Percentiles rank a stretch among this genome's conserved stretches.
phyloP scores from a whole-genome alignment of 768 basidiomycete genomes.

The Galerina marginata region DNA sequence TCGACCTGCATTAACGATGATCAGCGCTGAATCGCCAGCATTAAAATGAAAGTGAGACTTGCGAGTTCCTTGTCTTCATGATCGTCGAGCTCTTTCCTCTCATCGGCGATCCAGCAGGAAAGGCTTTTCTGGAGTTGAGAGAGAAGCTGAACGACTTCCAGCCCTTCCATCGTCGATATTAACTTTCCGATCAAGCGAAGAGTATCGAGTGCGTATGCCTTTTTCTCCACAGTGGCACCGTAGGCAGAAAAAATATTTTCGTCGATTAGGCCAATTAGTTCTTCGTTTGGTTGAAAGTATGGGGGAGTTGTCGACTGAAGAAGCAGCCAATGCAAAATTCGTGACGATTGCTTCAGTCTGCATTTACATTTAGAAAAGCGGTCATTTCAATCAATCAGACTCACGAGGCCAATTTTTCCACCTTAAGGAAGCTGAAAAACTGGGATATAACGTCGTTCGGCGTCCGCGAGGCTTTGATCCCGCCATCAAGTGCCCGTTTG shows the following conservation, averaged over 20 bases:
- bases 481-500: slow-evolving; percentile 32
- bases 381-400: background rate
- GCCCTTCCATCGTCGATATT: slow-evolving; percentile 32
- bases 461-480: slow-evolving; percentile 18
- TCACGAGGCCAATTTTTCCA: slow-evolving; percentile 20
- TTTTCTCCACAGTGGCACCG: slow-evolving; percentile 28
- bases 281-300: background rate
- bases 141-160: slow-evolving; percentile 40
- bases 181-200: slow-evolving; percentile 40
- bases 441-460: slow-evolving; percentile 29
- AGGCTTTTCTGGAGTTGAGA: slow-evolving; percentile 43
- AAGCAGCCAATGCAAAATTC: slow-evolving; percentile 14
- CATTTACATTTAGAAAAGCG: background rate
- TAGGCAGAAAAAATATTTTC: slow-evolving; percentile 17
- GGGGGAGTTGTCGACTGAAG: slow-evolving; percentile 5
- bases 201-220: slow-evolving; percentile 33
- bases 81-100: slow-evolving; percentile 40
- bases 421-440: slow-evolving; percentile 32
- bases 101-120: slow-evolving; percentile 60
- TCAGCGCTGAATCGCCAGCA: background rate
- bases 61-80: slow-evolving; percentile 56
- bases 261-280: slow-evolving; percentile 15
- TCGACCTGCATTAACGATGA: slow-evolving; percentile 30
- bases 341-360: slow-evolving; percentile 19
- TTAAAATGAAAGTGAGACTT: slow-evolving; percentile 24